Conservation (phyloP, 2,329 filamentous ascomycete species). For the Aspergillus eucalypticola region DNA sequence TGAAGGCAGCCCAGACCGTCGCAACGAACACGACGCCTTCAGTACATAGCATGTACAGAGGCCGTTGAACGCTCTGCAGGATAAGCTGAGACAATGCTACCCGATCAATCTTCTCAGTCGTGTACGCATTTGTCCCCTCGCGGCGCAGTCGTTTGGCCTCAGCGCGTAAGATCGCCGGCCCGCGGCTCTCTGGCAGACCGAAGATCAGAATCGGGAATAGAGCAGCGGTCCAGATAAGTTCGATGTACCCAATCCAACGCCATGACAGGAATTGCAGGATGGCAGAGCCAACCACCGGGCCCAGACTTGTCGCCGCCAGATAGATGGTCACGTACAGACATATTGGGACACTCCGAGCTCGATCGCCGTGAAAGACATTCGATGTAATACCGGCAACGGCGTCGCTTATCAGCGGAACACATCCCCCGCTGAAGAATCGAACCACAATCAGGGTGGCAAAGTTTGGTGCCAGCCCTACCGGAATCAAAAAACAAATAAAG, state of each 20-base stretch:
- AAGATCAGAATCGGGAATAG: constrained; percentile 42
- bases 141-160: constrained; percentile 38
- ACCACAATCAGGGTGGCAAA: constrained; percentile 47
- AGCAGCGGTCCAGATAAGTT: constrained; percentile 40
- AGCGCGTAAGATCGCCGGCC: constrained; percentile 40
- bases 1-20: constrained; percentile 46
- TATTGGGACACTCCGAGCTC: constrained; percentile 40
- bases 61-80: constrained; percentile 37
- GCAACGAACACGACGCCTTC: constrained; percentile 46
- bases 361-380: constrained; percentile 34
- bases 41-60: constrained; percentile 39
- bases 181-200: constrained; percentile 42
- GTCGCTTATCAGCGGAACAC: constrained; percentile 43
- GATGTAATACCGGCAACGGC: constrained; percentile 31
- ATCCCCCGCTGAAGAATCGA: constrained; percentile 46
- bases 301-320: constrained; percentile 44
- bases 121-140: constrained; percentile 27
- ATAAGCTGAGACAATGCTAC: constrained; percentile 27
- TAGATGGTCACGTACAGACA: constrained; percentile 45
- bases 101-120: constrained; percentile 37
- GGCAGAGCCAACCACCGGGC: constrained; percentile 46
- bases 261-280: constrained; percentile 28
- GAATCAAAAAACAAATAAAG: constrained; percentile 45
- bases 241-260: constrained; percentile 46
- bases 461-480: constrained; percentile 45